These are phyloP conservation scores for Fusarium foetens DNA, from an alignment of 2,329 filamentous ascomycete genomes.

Conservation along the genomic window DNA sequence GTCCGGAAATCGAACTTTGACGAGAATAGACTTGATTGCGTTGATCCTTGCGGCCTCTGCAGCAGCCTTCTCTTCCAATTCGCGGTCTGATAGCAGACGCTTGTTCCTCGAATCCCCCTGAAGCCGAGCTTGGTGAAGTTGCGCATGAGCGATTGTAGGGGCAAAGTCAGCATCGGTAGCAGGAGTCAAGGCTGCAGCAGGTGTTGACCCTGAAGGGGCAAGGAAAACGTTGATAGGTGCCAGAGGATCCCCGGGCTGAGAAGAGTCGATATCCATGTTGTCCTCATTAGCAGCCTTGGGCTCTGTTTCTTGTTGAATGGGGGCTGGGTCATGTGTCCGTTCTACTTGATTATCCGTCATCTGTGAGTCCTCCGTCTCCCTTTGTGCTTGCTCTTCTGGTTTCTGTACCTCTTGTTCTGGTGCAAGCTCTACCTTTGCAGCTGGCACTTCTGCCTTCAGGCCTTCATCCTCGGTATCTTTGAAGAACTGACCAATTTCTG, in stretches of 20 bases:
- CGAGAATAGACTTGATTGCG: constrained; percentile 72
- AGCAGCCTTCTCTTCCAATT: constrained; percentile 76
- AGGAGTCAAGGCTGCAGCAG: constrained; percentile 74
- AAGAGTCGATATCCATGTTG: constrained; percentile 38
- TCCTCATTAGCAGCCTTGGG: neutral
- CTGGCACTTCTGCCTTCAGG: constrained; percentile 14
- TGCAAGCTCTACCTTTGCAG: constrained; percentile 9
- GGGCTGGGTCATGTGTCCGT: neutral
- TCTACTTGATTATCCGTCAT: constrained; percentile 38
- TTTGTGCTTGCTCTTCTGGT: constrained; percentile 8
- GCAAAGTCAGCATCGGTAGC: constrained; percentile 80
- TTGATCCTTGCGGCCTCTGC: constrained; percentile 73
- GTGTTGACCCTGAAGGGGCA: constrained; percentile 78
- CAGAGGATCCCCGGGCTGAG: constrained; percentile 49
- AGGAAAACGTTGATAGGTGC: constrained; percentile 77
- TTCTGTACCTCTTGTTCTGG: constrained; percentile 19
- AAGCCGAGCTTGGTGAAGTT: constrained; percentile 76
- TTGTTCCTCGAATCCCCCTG: constrained; percentile 73
- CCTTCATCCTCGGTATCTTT: constrained; percentile 56
- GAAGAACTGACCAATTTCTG: constrained; percentile 81
- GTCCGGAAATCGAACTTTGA: constrained; percentile 90
- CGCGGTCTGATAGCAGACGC: constrained; percentile 83
- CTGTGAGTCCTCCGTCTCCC: constrained; percentile 31
- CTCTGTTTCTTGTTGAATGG: constrained; percentile 11
- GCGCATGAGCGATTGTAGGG: constrained; percentile 79